Conservation (phyloP, 2,329 filamentous ascomycete genomes). For the Pseudodiploospora longispora region DNA sequence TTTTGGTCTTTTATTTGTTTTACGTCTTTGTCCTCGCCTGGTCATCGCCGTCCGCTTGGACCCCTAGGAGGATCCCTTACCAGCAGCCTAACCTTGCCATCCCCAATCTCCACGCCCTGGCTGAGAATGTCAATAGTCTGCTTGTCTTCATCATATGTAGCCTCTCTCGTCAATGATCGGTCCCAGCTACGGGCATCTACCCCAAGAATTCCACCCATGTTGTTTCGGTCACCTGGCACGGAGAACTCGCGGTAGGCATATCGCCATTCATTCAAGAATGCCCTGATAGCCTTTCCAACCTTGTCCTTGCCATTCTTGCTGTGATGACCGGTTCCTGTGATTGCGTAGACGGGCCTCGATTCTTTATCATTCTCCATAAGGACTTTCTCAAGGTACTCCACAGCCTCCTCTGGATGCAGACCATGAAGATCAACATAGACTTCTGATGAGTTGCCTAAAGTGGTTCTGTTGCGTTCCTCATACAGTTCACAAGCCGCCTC, state of each 20-base stretch:
- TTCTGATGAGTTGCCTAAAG: constrained; percentile 50
- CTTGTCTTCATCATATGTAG: constrained; percentile 30
- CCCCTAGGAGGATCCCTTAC: constrained; percentile 54
- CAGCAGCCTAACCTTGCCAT: constrained; percentile 57
- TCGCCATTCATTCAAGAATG: constrained; percentile 89
- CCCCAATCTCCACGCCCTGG: constrained; percentile 60
- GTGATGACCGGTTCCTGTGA: constrained; percentile 94
- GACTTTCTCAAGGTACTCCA: constrained; percentile 84
- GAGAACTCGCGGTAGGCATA: constrained; percentile 96
- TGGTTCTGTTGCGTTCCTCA: constrained; percentile 79
- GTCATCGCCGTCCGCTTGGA: constrained; percentile 40
- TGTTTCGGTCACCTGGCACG: constrained; percentile 83
- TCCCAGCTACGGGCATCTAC: constrained; percentile 62
- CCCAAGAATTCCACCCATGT: constrained; percentile 67
- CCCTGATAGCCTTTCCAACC: constrained; percentile 85
- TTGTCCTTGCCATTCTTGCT: constrained; percentile 99
- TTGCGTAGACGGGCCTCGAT: constrained; percentile 77
- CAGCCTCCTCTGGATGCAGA: constrained; percentile 96
- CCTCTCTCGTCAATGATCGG: constrained; percentile 47
- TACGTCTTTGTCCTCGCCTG: constrained; percentile 11
- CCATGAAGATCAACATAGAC: constrained; percentile 94
- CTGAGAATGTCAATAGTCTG: constrained; percentile 50
- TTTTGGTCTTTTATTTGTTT: constrained; percentile 21
- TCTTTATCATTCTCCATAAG: constrained; percentile 73
- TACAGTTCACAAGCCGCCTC: constrained; percentile 89